Percentiles rank a stretch among this genome's conserved stretches.
Conservation (phyloP, 2,329 filamentous ascomycete species). For the Orbilia quercus region DNA sequence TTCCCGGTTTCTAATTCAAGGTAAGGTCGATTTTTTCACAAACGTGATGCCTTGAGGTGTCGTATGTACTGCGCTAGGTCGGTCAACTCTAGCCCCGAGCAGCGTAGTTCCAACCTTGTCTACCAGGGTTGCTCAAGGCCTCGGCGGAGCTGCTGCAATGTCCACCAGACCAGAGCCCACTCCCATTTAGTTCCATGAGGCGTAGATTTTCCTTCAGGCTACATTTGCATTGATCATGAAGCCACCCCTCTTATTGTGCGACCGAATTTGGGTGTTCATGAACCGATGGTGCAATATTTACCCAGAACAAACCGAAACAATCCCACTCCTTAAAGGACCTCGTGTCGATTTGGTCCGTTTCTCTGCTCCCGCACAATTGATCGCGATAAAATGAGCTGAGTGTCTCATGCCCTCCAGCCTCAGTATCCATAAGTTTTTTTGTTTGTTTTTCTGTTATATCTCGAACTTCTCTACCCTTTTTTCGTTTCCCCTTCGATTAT, state of each 20-base stretch:
- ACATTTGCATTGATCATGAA: too few species aligned
- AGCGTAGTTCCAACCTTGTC: conserved; percentile 33
- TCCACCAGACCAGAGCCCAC: conserved; percentile 11
- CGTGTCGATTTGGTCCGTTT: conserved; percentile 23
- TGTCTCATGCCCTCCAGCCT: conserved; percentile 30
- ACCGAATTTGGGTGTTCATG: not conserved
- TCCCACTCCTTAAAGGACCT: conserved; percentile 12
- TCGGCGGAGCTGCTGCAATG: conserved; percentile 26
- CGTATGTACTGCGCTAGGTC: conserved; percentile 32
- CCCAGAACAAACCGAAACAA: conserved; percentile 13
- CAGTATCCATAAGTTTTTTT: too few species aligned
- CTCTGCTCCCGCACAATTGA: conserved; percentile 2
- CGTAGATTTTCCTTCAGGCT: conserved; percentile 4
- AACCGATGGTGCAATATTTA: conserved; percentile 12
- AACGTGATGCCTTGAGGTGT: conserved; percentile 28
- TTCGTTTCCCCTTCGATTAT: not conserved
- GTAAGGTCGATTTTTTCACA: conserved; percentile 44
- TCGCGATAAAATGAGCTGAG: conserved; percentile 18
- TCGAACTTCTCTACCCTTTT: not conserved
- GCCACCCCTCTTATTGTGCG: conserved; percentile 27
- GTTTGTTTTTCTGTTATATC: too few species aligned
- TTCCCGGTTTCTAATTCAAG: conserved; percentile 57
- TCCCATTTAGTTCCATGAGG: conserved; percentile 23
- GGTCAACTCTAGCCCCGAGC: conserved; percentile 38
- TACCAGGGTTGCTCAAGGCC: conserved; percentile 27